phyloP scores from a whole-genome alignment of 2,329 filamentous ascomycete species.

The Calonectria pauciramosa region DNA sequence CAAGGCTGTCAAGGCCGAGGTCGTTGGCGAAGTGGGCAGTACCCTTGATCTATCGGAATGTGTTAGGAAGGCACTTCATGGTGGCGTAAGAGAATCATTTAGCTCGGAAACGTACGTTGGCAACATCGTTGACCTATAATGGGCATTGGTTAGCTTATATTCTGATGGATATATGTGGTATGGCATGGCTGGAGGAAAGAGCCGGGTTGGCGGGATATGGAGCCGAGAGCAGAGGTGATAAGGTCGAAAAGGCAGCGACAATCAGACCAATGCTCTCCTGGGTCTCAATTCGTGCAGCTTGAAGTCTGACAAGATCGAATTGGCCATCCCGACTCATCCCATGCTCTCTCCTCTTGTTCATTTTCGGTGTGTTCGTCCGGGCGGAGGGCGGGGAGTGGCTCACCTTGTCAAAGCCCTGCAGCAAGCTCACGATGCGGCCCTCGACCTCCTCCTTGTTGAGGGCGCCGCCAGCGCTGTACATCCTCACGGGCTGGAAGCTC shows the following conservation, averaged over 20 bases:
- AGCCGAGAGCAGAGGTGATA: not conserved
- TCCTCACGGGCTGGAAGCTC: constrained; percentile 79
- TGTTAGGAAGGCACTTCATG: constrained; percentile 28
- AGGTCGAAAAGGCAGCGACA: not conserved
- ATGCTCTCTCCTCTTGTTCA: not conserved
- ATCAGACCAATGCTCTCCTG: not conserved
- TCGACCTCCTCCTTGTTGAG: constrained; percentile 88
- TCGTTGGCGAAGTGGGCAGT: constrained; percentile 96
- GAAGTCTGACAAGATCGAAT: constrained; percentile 10
- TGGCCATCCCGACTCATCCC: constrained; percentile 12
- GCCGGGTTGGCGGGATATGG: not conserved
- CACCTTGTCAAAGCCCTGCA: constrained; percentile 96
- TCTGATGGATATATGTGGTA: not conserved
- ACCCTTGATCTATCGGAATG: constrained; percentile 76
- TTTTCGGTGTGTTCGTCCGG: not conserved
- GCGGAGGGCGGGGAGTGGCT: constrained; percentile 23
- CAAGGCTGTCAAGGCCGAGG: constrained; percentile 95
- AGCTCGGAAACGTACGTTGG: constrained; percentile 65
- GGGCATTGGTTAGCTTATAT: constrained; percentile 46
- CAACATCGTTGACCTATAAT: constrained; percentile 75
- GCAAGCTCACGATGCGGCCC: constrained; percentile 90
- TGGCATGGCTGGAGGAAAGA: not conserved
- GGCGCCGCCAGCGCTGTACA: constrained; percentile 87
- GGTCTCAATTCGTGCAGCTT: not conserved
- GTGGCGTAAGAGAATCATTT: not conserved